Base-by-base conservation (phyloP, 1,284 basidiomycete genomes). In the Ganoderma boninense region DNA sequence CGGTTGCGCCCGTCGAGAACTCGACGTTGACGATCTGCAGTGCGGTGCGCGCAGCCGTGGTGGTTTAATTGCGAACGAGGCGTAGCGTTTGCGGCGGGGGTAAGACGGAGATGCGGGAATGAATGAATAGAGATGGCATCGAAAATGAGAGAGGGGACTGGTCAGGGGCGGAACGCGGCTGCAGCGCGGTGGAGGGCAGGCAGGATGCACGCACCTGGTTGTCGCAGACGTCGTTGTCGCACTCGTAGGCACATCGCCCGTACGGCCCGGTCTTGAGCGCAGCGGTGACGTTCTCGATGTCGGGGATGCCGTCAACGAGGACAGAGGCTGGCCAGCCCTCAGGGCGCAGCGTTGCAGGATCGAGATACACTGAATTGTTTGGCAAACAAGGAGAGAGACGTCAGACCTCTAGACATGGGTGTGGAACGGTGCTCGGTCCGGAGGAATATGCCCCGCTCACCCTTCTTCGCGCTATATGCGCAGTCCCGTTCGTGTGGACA, bases 391-490 rank as follows among this genome's bases (percentile, higher is more conserved):
- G 60, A 13, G 32, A 14, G 13, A 18, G 4, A 14, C 35, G 40
- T 42, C 26, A 59, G 38, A 63, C 26, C 20, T 62, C 32, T 57
- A 56, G 10, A 7, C 16, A 43, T 29, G 38, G 46, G n/a, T 18
- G 29, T 11, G 16, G 57, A 57, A 52, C 38, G 61, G 65, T 18
- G 42, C 57, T 46, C 69, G 66, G 59, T 11, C 43, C 67, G 64
- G 29, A 23, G 20, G 13, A 56, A 29, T 29, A 56, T 40, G 38
- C 38, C 16, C 29, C 54, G 13, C 87, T 65, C 74, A 93, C 94
- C 89, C 84, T 90, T 92, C 84, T 95, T 95, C 35, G 95, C 94
- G 74, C 93, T 95, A 80, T 95, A 96, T 2, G 93, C 86, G 76
- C 95, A 96, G 44, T 92, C 87, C 35, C 83, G 82, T 80, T 95